Percentiles rank a stretch among this genome's conserved stretches.
Conservation (phyloP, 768 basidiomycete species). For the Neoboletus subvelutipes region DNA sequence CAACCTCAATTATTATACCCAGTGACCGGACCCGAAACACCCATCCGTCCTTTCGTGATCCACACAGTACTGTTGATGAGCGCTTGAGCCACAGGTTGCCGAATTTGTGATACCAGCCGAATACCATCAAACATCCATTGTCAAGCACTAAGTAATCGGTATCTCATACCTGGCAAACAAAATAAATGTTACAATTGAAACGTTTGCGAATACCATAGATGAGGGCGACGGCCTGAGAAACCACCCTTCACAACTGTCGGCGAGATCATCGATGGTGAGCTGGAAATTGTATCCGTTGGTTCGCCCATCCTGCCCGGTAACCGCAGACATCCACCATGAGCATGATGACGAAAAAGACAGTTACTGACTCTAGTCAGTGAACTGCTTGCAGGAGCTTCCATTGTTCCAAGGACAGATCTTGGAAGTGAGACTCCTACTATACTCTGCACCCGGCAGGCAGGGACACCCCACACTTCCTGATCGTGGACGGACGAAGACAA, state of each 20-base stretch:
- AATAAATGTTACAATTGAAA: background rate
- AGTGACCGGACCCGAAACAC: too few relatives aligned
- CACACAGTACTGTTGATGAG: background rate
- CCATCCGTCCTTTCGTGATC: background rate
- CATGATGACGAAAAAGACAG: background rate
- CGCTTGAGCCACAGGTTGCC: background rate
- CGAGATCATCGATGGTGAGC: background rate
- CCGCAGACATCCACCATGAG: background rate
- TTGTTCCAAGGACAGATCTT: background rate
- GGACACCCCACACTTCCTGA: background rate
- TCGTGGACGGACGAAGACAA: background rate
- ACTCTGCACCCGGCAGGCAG: background rate
- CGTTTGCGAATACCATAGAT: background rate
- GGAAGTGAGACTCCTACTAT: background rate
- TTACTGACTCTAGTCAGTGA: background rate
- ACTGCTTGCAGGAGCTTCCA: background rate
- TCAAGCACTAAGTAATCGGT: background rate
- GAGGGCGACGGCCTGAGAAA: background rate
- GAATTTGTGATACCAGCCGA: background rate
- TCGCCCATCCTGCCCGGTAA: background rate
- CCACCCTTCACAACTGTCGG: background rate
- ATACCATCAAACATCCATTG: background rate
- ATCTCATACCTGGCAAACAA: background rate
- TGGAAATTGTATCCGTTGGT: background rate
- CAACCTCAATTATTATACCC: too few relatives aligned